Evolutionary conservation across 2,329 filamentous ascomycete species (phyloP).

Genomic region (Pseudogymnoascus sp.): DNA sequence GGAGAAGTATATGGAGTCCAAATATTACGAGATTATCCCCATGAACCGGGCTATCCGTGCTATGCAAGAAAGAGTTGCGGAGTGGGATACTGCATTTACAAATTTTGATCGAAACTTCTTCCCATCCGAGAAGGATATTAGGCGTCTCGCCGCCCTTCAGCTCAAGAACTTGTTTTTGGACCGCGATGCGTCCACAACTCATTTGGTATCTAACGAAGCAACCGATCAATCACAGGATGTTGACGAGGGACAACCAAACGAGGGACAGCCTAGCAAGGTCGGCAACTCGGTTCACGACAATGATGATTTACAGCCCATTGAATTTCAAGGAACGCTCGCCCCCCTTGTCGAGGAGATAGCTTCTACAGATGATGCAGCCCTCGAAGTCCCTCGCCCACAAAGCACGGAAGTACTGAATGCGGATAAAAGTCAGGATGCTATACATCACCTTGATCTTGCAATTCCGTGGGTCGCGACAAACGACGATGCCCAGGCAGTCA

Average conservation of each 20-base stretch:
- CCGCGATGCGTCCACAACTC: constrained; percentile 67
- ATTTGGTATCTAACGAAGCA: constrained; percentile 61
- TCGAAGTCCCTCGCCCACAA: neutral
- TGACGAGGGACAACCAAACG: constrained; percentile 36
- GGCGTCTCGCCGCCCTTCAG: constrained; percentile 83
- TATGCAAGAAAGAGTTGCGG: constrained; percentile 85
- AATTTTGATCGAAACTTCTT: constrained; percentile 92
- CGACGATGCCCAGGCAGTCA: neutral
- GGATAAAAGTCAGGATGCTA: constrained; percentile 17
- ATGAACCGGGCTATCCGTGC: constrained; percentile 81
- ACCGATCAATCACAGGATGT: constrained; percentile 45
- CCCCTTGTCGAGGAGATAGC: neutral
- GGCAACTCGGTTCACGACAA: neutral
- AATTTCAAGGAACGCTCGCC: neutral
- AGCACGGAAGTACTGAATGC: neutral
- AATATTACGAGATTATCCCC: constrained; percentile 94
- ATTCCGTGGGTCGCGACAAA: constrained; percentile 25
- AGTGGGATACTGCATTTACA: constrained; percentile 85
- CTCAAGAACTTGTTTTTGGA: constrained; percentile 93
- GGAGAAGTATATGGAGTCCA: constrained; percentile 83
- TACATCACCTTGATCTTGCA: constrained; percentile 55
- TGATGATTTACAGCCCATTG: neutral
- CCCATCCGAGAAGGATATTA: constrained; percentile 90
- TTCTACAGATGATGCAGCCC: neutral
- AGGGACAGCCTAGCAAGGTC: constrained; percentile 10